These are phyloP conservation scores for Candida vartiovaarae DNA, from an alignment of 805 yeast genomes.

Conservation along the genomic window DNA sequence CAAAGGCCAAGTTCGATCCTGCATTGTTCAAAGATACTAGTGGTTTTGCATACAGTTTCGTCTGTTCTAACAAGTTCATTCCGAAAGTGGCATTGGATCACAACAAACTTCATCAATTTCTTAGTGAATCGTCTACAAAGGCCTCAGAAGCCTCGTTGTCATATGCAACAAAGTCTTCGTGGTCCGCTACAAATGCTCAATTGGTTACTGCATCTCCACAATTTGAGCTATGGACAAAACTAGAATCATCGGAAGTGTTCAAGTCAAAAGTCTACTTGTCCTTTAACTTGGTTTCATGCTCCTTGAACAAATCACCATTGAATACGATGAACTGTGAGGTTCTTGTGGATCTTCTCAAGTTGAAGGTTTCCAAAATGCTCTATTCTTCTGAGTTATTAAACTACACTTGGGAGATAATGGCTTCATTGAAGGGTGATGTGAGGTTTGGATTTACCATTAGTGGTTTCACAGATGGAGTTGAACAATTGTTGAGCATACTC, in stretches of 20 bases:
- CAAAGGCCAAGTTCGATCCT: constrained; percentile 10
- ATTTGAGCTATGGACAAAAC: constrained; percentile 48
- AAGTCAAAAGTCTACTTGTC: constrained; percentile 34
- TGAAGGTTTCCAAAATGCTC: constrained; percentile 31
- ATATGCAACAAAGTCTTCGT: constrained; percentile 26
- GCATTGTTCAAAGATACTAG: not conserved
- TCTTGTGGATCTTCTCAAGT: constrained; percentile 40
- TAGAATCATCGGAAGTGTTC: constrained; percentile 26
- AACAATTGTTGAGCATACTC: constrained; percentile 28
- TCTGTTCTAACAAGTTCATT: constrained; percentile 29
- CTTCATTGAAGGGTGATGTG: constrained; percentile 48
- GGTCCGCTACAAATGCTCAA: constrained; percentile 27
- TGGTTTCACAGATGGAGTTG: constrained; percentile 43
- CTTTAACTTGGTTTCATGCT: constrained; percentile 35
- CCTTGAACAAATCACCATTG: constrained; percentile 27
- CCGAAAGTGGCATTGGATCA: constrained; percentile 28
- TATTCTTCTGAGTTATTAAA: constrained; percentile 52
- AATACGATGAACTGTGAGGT: constrained; percentile 47
- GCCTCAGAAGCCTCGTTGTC: constrained; percentile 28
- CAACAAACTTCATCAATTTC: constrained; percentile 14
- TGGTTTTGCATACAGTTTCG: not conserved
- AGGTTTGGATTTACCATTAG: constrained; percentile 44
- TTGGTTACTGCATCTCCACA: constrained; percentile 27
- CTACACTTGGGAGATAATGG: constrained; percentile 47
- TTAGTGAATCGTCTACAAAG: constrained; percentile 20